Base-by-base conservation (phyloP, 768 basidiomycete genomes). In the Amanita rubescens region DNA sequence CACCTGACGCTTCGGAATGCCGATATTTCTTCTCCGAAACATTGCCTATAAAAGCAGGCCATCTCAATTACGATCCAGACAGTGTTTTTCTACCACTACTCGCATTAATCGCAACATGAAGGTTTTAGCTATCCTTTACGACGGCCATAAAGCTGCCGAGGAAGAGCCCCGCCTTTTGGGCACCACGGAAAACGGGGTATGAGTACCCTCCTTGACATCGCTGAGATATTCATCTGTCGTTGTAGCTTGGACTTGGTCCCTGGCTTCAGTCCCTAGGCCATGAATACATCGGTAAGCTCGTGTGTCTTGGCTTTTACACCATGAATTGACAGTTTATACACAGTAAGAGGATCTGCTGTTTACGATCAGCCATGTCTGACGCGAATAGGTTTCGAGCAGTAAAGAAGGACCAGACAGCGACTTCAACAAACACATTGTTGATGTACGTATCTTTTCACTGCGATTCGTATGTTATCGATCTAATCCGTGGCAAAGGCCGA, bases 341-440 rank as follows among this genome's bases (percentile, higher is more conserved):
- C 22, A 53, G 52, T 53, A 37, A 20, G 52, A 17, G 11, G 15
- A 9, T 10, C 17, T 8, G 27, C 17, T 17, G 19, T 35, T 35
- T 25, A 32, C 24, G 3, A 11, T 42, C 5, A n/a, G 33, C 15
- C 12, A 11, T 30, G 17, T 52, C 51, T 42, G 24, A 58, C 25
- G 14, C 44, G 35, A 46, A 42, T 2, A 87, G 85, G 85, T 88
- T 46, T 82, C 85, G 20, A 84, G 82, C 68, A 80, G 79, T 74
- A 93, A 93, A 69, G 91, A 93, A 64, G 91, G 90, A 24, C 71
- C 84, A 7, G 77, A 85, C 66, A 87, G 85, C 52, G 83, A 78
- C 60, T 90, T 93, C 74, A 82, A 90, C 66, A 90, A 88, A 67
- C 78, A 93, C 67, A 77, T 93, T 52, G 77, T 78, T 44, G 87